Conservation (phyloP, 2,329 filamentous ascomycete species). For the Arthroderma sp. region DNA sequence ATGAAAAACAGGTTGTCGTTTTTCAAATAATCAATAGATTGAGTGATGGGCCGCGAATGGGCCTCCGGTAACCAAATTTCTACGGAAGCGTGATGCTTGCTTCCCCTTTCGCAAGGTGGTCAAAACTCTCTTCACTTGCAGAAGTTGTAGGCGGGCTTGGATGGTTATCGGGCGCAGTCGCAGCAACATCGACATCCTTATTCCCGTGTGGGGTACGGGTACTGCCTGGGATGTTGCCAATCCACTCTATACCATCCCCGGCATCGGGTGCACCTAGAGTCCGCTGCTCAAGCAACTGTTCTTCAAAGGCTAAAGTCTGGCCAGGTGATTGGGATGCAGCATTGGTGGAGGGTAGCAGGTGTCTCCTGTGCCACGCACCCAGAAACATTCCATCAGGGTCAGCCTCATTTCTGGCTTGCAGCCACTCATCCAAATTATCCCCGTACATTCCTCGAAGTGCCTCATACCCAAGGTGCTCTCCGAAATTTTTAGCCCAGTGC, state of each 20-base stretch:
- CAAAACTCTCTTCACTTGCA: slow-evolving; percentile 39
- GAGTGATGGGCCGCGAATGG: not conserved
- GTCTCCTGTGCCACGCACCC: slow-evolving; percentile 75
- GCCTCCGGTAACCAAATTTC: not conserved
- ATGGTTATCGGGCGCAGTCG: slow-evolving; percentile 8
- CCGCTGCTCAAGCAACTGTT: slow-evolving; percentile 31
- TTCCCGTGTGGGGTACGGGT: not conserved
- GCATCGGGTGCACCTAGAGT: slow-evolving; percentile 19
- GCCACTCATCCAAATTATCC: slow-evolving; percentile 53
- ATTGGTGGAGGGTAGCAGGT: slow-evolving; percentile 37
- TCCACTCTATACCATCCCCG: slow-evolving; percentile 34
- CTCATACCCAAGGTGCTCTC: slow-evolving; percentile 44
- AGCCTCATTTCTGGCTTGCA: slow-evolving; percentile 53
- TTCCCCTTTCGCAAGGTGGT: slow-evolving; percentile 34
- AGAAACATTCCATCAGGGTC: slow-evolving; percentile 76
- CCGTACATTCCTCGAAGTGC: slow-evolving; percentile 57
- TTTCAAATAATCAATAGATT: not conserved
- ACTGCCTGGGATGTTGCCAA: slow-evolving; percentile 27
- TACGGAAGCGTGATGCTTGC: slow-evolving; percentile 30
- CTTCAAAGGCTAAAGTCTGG: slow-evolving; percentile 23
- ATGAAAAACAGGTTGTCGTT: not conserved
- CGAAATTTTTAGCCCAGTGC: slow-evolving; percentile 92
- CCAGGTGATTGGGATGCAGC: not conserved
- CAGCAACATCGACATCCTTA: slow-evolving; percentile 8
- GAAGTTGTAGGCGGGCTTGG: slow-evolving; percentile 30